These are phyloP conservation scores for Phytophthora megakarya DNA, from an alignment of 352 stramenopile genomes.

Conservation along the genomic window DNA sequence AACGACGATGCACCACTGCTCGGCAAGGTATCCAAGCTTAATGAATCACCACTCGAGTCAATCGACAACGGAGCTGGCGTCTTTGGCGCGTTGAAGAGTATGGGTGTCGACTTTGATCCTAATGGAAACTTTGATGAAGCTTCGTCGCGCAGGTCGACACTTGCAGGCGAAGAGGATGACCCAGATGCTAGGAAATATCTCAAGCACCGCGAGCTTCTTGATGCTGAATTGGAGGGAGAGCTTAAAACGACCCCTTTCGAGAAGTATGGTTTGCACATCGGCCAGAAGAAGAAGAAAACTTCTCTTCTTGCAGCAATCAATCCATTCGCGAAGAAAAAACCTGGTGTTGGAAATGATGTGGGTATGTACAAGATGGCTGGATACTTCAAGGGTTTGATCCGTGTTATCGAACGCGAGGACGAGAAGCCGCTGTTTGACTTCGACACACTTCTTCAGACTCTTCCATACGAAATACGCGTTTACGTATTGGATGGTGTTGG, in stretches of 20 bases:
- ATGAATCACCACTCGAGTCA: slow-evolving; percentile 39
- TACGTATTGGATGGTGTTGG: slow-evolving; percentile 88
- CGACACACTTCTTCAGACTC: slow-evolving; percentile 63
- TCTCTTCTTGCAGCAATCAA: slow-evolving; percentile 69
- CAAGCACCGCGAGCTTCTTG: slow-evolving; percentile 71
- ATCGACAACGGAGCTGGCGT: slow-evolving; percentile 83
- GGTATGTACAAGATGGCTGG: slow-evolving; percentile 83
- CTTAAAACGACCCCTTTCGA: slow-evolving; percentile 89
- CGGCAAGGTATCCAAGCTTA: slow-evolving; percentile 24
- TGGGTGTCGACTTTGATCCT: slow-evolving; percentile 81
- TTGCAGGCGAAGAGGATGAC: slow-evolving; percentile 62
- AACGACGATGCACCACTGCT: slow-evolving; percentile 62
- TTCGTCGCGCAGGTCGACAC: slow-evolving; percentile 57
- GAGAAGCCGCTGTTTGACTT: slow-evolving; percentile 81
- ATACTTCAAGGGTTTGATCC: slow-evolving; percentile 92
- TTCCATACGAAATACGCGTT: slow-evolving; percentile 86
- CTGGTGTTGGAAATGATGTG: slow-evolving; percentile 38
- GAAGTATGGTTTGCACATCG: slow-evolving; percentile 86
- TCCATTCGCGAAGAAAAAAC: slow-evolving; percentile 71
- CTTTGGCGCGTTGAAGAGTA: slow-evolving; percentile 85
- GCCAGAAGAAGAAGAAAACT: slow-evolving; percentile 76
- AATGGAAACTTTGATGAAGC: slow-evolving; percentile 62
- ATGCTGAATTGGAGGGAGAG: slow-evolving; percentile 71
- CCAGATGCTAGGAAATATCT: slow-evolving; percentile 76
- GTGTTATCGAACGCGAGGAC: slow-evolving; percentile 83